Base-by-base conservation (phyloP, 768 basidiomycete species). In the Suillus tomentosus region DNA sequence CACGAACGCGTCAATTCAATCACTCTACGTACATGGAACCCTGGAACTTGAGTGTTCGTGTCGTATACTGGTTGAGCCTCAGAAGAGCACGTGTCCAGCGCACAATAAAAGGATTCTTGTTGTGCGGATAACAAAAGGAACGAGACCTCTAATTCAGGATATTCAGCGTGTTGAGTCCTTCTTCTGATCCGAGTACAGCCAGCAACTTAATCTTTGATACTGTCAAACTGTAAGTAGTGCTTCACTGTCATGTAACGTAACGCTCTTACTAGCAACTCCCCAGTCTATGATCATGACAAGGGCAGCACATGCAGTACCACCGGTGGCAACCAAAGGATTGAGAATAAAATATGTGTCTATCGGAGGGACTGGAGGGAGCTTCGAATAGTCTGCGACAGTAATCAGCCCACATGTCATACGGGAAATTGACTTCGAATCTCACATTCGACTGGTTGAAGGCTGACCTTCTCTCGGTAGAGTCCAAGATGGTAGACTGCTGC, bases 31-130 rank as follows among this genome's bases (percentile, higher is more conserved):
- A 92, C 92, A 48, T 83, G 79, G 69, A 95, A 97, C n/a, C 95
- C 95, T 3, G 96, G 97, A 7, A 98, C 95, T 75, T 95, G 92
- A 0, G 79, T 78, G 71, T 97, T 95, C 31, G 79, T 77, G 61
- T 89, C 84, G 72, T 87, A 89, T 8, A 84, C 87, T 2, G 79
- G 70, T 34, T 74, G 73, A 60, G 77, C 63, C 7, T 73, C 72
- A 7, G 86, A 86, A 3, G 71, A 74, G 73, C 97, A 99, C 19
- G 84, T 73, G 50, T 91, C 82, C 61, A 99, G 82, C 10, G 86
- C 86, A 77, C 97, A 99, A 77, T 97, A 98, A 77, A 99, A 99
- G 0, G 94, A 96, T 74, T 99, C 96, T 62, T 94, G 84, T 69
- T 92, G 82, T 7, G 91, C 95, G 10, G 95, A 27, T 27, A 22